A percentile compares a stretch with the other conserved stretches of the same genome.
These are phyloP conservation scores for Candida ortonii DNA, from an alignment of 805 yeast species.

Conservation along the genomic window DNA sequence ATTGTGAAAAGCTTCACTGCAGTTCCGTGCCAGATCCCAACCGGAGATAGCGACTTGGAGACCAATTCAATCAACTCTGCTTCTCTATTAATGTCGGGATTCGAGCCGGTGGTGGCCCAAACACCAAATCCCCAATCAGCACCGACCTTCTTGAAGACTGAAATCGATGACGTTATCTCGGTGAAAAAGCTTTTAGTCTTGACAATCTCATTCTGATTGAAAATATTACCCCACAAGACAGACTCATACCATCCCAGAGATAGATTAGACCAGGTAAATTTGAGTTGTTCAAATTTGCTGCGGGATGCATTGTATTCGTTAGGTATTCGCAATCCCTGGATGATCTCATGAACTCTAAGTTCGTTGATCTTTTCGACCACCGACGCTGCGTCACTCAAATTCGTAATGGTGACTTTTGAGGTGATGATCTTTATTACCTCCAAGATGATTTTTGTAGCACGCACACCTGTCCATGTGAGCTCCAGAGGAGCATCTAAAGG, in stretches of 20 bases:
- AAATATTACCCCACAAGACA: constrained; percentile 60
- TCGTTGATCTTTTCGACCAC: constrained; percentile 42
- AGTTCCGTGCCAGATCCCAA: constrained; percentile 46
- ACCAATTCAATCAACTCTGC: constrained; percentile 9
- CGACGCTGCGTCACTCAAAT: constrained; percentile 27
- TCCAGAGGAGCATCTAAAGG: constrained; percentile 49
- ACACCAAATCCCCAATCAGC: constrained; percentile 35
- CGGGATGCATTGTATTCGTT: constrained; percentile 41
- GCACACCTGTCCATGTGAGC: constrained; percentile 56
- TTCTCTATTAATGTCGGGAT: constrained; percentile 1
- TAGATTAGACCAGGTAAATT: constrained; percentile 58
- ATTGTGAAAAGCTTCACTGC: constrained; percentile 43
- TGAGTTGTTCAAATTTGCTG: constrained; percentile 44
- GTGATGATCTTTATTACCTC: constrained; percentile 32
- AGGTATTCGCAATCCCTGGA: constrained; percentile 15
- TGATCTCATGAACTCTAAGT: constrained; percentile 27
- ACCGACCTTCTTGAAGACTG: constrained; percentile 33
- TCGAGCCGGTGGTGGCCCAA: constrained; percentile 10
- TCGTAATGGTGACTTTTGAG: constrained; percentile 34
- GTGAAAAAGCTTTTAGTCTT: constrained; percentile 28
- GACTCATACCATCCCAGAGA: constrained; percentile 78
- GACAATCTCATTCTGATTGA: constrained; percentile 37
- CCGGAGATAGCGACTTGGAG: constrained; percentile 14
- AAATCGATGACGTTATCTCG: constrained; percentile 33
- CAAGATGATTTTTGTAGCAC: constrained; percentile 42